Evolutionary conservation across 192 early-diverging fungal species (phyloP).

Genomic region (Gryganskiella cystojenkinii): DNA sequence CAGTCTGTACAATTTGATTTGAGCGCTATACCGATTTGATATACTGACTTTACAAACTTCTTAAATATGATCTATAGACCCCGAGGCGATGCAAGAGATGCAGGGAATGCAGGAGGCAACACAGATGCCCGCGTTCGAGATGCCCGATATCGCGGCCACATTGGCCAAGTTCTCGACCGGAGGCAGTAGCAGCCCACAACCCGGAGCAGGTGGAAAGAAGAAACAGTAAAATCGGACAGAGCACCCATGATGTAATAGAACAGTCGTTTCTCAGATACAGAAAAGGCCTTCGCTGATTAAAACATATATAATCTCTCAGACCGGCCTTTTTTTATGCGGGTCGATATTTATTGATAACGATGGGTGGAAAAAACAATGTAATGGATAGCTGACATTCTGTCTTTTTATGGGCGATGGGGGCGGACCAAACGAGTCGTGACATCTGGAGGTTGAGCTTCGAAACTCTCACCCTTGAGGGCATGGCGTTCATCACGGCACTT

Average conservation of each 20-base stretch:
- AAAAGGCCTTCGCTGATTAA: neutral
- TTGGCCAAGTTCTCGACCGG: slow-evolving; percentile 53
- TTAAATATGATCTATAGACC: slow-evolving; percentile 34
- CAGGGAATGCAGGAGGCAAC: slow-evolving; percentile 55
- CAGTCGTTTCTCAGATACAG: neutral
- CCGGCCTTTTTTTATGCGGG: neutral
- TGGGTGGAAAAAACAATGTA: too few species aligned
- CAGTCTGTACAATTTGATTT: too few species aligned
- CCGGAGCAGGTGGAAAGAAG: slow-evolving; percentile 28
- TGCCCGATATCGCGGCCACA: slow-evolving; percentile 55
- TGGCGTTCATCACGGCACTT: neutral
- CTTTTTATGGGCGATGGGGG: neutral
- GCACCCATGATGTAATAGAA: neutral
- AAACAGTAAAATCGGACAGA: slow-evolving; percentile 20
- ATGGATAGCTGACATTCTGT: neutral
- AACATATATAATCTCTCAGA: neutral
- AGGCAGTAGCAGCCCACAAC: slow-evolving; percentile 18
- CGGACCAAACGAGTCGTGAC: slow-evolving; percentile 30
- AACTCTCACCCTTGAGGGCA: neutral
- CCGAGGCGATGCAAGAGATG: slow-evolving; percentile 60
- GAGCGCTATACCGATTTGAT: too few species aligned
- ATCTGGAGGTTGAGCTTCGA: slow-evolving; percentile 32
- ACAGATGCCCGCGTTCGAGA: slow-evolving; percentile 59
- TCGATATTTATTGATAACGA: too few species aligned
- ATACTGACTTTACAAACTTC: neutral